Conservation (phyloP, 768 basidiomycete genomes). For the Boletus subcaerulescens region DNA sequence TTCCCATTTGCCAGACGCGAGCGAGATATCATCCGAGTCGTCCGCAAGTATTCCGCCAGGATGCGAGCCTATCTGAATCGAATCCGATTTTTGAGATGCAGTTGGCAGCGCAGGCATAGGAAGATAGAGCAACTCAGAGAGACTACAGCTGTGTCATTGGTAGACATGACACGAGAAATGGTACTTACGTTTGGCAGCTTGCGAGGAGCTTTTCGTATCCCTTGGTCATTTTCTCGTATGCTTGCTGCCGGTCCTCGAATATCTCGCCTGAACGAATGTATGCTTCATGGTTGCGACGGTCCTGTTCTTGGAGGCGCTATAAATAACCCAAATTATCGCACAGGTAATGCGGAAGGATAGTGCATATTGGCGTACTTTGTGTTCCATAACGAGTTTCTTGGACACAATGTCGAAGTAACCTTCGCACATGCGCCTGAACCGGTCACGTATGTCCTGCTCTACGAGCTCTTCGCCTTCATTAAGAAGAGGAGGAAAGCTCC, state of each 20-base stretch:
- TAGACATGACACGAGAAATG: not conserved
- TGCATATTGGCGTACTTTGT: constrained; percentile 57
- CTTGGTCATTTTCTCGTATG: constrained; percentile 98
- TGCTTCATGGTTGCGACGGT: constrained; percentile 95
- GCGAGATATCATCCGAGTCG: constrained; percentile 53
- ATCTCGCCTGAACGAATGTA: constrained; percentile 99
- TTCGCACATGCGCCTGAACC: constrained; percentile 91
- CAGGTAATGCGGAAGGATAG: not conserved
- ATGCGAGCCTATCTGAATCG: constrained; percentile 69
- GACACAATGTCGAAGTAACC: constrained; percentile 89
- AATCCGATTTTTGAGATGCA: constrained; percentile 74
- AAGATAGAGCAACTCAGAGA: constrained; percentile 88
- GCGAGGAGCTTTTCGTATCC: constrained; percentile 88
- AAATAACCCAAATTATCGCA: not conserved
- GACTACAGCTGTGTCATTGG: constrained; percentile 39
- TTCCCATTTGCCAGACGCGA: constrained; percentile 83
- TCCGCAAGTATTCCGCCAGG: constrained; percentile 42
- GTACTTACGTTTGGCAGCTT: constrained; percentile 79
- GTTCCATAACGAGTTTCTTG: constrained; percentile 89
- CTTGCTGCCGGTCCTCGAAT: constrained; percentile 97
- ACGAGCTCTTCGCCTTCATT: constrained; percentile 73
- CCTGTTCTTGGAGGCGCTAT: constrained; percentile 94
- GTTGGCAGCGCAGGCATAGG: constrained; percentile 83
- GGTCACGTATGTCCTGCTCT: constrained; percentile 79
- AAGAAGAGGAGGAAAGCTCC: constrained; percentile 39